A percentile compares a stretch with the other conserved stretches of the same genome.
These are phyloP conservation scores for Cavenderia fasciculata DNA, from an alignment of 78 protist species.

Conservation along the genomic window DNA sequence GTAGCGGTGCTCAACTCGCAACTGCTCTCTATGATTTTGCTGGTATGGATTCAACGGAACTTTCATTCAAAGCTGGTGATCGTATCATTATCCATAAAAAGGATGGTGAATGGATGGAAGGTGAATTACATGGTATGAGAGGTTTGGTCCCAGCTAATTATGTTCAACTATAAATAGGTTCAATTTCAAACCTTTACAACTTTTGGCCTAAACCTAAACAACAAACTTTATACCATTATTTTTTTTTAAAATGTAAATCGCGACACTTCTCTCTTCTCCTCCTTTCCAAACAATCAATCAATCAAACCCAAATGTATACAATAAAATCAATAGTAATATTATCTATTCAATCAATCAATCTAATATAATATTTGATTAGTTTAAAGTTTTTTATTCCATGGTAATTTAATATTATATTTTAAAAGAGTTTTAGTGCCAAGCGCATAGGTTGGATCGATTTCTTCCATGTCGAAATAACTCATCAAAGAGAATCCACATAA, in stretches of 20 bases:
- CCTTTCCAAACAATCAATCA: no score
- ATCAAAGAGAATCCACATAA: conserved; percentile 90
- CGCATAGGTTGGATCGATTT: conserved; percentile 84
- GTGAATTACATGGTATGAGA: conserved; percentile 35
- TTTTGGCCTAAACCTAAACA: no score
- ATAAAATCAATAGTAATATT: no score
- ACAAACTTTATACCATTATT: no score
- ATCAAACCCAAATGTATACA: no score
- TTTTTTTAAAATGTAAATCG: no score
- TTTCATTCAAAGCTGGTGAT: conserved; percentile 82
- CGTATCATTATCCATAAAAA: conserved; percentile 17
- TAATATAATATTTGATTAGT: no score
- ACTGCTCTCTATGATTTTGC: conserved; percentile 70
- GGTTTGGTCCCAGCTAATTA: conserved; percentile 72
- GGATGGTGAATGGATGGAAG: conserved; percentile 83
- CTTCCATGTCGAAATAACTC: conserved; percentile 57
- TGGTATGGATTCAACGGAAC: conserved; percentile 71
- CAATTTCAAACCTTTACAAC: no score
- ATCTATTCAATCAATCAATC: no score
- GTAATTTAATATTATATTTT: conserved; percentile 21
- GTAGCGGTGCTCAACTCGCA: conserved; percentile 3
- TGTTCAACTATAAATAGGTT: no score
- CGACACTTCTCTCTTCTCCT: no score
- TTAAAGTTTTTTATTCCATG: conserved; percentile 36
- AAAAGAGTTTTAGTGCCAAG: conserved; percentile 34